Evolutionary conservation across 2,329 filamentous ascomycete species (phyloP), one percentile per base, ranked within the genome.

Genomic region (Teratosphaeriaceae sp.): DNA sequence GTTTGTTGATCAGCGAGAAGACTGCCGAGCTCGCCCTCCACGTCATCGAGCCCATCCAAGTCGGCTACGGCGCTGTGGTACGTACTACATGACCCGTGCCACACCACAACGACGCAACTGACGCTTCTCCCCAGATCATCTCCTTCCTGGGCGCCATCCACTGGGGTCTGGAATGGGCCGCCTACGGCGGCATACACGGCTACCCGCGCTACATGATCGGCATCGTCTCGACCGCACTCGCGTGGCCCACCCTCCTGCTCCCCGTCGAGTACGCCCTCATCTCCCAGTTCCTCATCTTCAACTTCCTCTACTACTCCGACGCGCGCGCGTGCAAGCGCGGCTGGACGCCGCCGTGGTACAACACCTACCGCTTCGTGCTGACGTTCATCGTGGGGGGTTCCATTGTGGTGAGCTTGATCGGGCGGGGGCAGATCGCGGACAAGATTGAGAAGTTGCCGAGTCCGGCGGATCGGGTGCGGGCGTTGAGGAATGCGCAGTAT

Each of bases 91-190:
- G 11, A 20, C 20, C 36, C 20, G 4, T 13, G 19, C 36, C 22
- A 23, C 23, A 9, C 18, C 20, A 13, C 9, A 43, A 35, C 39
- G n/a, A n/a, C n/a, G n/a, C 24, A 33, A 15, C 43, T 44, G 16
- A 48, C n/a, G n/a, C 39, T 26, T 38, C 15, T 5, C 21, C 12
- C 34, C 22, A 84, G 80, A 92, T 95, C 57, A 85, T 95, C 56
- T 94, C 88, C 21, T 96, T 95, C 73, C 78, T 96, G 1, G 90
- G 90, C 34, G 89, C 89, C 24, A 82, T 95, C 57, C 90, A 96
- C 66, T 96, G 90, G 85, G 89, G 89, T 43, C 74, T 95, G 15
- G 88, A 95, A 66, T 94, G 83, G 64, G 85, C 85, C 39, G 70
- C 83, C 68, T 82, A 74, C 63, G 69, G 82, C 65, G 66, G 78